Base-by-base conservation (phyloP, 2,329 filamentous ascomycete genomes). In the Neofusicoccum umdonicola region DNA sequence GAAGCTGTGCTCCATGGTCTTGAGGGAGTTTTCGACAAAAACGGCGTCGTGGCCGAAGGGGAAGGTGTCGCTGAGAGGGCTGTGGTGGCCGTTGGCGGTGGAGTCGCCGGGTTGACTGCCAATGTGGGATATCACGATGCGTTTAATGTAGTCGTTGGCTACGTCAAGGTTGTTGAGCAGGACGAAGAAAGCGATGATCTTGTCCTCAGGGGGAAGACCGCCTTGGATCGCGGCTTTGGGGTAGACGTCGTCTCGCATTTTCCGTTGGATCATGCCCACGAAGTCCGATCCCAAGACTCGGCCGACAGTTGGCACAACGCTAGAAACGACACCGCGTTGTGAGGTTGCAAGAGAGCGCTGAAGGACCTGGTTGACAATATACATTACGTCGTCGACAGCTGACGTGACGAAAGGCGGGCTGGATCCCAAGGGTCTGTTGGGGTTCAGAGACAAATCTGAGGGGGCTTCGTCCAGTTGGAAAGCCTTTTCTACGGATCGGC, bases 341-440 rank as follows among this genome's bases (percentile, higher is more conserved):
- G 91, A 92, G 0, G 96, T 98, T 0, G 91, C 90, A 22, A 98
- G 82, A 0, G 92, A 91, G 68, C 94, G 89, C 68, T 96, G 90
- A 7, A 98, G 83, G 39, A 98, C 90, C 58, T 94, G 90, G 74
- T 96, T 96, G 74, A 97, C 91, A 71, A 99, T 97, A 78, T 98
- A 99, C 94, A 99, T 98, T 73, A 98, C 93, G 79, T 97, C 95
- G 80, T 99, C 95, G 8, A 99, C 93, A 0, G 94, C 93, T 1
- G 93, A 93, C 48, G 95, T 94, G 71, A 99, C 97, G 73, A 92
- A 96, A 0, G 95, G 95, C 2, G 92, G 86, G 70, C 93, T 92
- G 65, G 88, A 86, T 61, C 90, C 87, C 48, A 97, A 82, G 3
- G 89, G 83, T 72, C 85, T 90, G 71, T 85, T 88, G 47, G 89